These are phyloP conservation scores for Logfia minima DNA, from an alignment of 129 eudicot genomes.

Conservation along the genomic window DNA sequence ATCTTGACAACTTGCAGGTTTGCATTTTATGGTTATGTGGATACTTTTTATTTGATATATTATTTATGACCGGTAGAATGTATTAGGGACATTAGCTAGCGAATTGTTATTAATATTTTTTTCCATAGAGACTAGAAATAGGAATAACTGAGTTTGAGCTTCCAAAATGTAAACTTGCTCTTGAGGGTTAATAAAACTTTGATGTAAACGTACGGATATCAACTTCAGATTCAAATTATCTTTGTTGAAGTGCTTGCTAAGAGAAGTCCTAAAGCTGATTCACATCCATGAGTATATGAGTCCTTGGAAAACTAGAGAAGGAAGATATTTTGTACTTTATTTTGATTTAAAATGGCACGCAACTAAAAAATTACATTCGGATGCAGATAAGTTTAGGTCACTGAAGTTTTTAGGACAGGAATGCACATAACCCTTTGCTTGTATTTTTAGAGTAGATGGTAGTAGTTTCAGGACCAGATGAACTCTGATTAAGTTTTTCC, in stretches of 20 bases:
- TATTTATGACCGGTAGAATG: neutral
- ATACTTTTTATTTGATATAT: neutral
- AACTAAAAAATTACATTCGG: neutral
- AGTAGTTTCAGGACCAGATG: neutral
- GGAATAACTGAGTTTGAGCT: neutral
- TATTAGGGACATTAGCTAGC: neutral
- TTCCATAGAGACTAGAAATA: neutral
- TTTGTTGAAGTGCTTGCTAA: neutral
- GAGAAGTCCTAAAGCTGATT: neutral
- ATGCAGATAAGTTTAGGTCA: neutral
- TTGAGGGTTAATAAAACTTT: neutral
- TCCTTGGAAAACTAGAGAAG: too few relatives aligned
- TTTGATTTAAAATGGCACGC: neutral
- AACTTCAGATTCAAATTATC: neutral
- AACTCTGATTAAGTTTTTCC: neutral
- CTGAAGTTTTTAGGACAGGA: neutral
- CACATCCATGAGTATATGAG: neutral
- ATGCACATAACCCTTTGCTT: neutral
- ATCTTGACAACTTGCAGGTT: conserved; percentile 77
- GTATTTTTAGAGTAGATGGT: neutral
- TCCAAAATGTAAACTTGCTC: neutral
- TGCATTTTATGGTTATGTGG: conserved; percentile 3
- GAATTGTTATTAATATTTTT: neutral
- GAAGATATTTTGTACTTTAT: neutral
- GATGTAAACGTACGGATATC: neutral